Evolutionary conservation across 257 asterid species (phyloP).

Genomic region (Nicotiana knightiana): DNA sequence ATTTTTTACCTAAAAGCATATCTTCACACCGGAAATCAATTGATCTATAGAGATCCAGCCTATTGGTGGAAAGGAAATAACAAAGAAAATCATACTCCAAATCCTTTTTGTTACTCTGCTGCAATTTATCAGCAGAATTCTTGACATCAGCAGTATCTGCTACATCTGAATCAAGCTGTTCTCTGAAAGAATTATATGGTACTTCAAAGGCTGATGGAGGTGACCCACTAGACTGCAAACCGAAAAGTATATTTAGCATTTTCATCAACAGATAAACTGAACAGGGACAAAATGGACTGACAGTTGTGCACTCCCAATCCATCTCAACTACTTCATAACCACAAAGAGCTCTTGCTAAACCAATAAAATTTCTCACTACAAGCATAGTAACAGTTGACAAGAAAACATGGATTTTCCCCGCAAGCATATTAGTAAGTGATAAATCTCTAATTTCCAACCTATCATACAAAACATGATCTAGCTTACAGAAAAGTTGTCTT

Average conservation of each 20-base stretch:
- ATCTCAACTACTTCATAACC: conserved; percentile 2
- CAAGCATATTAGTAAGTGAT: background rate
- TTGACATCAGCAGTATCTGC: conserved; percentile 23
- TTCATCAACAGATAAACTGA: background rate
- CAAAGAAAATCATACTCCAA: conserved; percentile 85
- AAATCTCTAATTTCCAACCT: background rate
- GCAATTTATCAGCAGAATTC: conserved; percentile 33
- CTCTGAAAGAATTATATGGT: conserved; percentile 78
- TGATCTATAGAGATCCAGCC: conserved; percentile 82
- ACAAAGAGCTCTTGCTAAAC: background rate
- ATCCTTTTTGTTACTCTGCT: conserved; percentile 34
- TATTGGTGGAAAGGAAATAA: conserved; percentile 78
- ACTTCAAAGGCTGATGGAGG: conserved; percentile 75
- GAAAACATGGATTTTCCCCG: background rate
- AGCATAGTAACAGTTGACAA: conserved; percentile 1
- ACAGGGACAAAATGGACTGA: background rate
- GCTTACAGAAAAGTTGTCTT: background rate
- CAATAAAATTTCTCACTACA: background rate
- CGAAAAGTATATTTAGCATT: conserved; percentile 7
- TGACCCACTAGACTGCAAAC: conserved; percentile 67
- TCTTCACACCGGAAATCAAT: conserved; percentile 93
- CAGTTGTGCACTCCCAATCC: background rate
- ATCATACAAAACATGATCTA: background rate
- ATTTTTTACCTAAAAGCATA: conserved; percentile 71
- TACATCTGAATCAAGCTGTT: conserved; percentile 34